A percentile compares a stretch with the other conserved stretches of the same genome.
Conservation (phyloP, 768 basidiomycete species). For the Mycena haematopus region DNA sequence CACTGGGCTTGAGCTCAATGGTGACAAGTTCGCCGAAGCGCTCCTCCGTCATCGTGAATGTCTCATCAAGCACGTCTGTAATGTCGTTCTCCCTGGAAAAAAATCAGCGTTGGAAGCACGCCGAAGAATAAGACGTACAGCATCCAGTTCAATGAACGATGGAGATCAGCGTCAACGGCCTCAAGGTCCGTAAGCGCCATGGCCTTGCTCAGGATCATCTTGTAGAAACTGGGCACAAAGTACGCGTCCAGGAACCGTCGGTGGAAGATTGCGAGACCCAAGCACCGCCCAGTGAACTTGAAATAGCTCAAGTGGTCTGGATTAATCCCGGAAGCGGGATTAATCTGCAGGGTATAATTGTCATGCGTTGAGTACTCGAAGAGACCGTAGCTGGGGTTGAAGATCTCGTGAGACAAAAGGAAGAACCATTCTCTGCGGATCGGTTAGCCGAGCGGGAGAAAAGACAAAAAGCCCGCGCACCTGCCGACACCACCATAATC, state of each 20-base stretch:
- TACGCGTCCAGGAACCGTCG: slow-evolving; percentile 80
- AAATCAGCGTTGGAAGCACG: neutral
- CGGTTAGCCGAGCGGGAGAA: slow-evolving; percentile 1
- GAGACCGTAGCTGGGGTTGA: slow-evolving; percentile 82
- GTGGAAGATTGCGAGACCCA: slow-evolving; percentile 82
- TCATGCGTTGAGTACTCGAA: slow-evolving; percentile 84
- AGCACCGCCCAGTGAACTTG: slow-evolving; percentile 78
- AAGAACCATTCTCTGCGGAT: slow-evolving; percentile 83
- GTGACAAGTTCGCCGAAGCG: slow-evolving; percentile 76
- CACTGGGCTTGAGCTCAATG: slow-evolving; percentile 69
- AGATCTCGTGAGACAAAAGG: slow-evolving; percentile 82
- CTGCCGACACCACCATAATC: slow-evolving; percentile 82
- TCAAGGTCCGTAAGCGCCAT: slow-evolving; percentile 70
- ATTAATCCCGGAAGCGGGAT: slow-evolving; percentile 76
- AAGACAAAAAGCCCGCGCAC: slow-evolving; percentile 41
- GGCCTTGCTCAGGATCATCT: slow-evolving; percentile 72
- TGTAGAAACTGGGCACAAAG: slow-evolving; percentile 82
- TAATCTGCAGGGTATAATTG: slow-evolving; percentile 83
- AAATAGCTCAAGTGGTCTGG: slow-evolving; percentile 82
- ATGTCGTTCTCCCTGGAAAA: slow-evolving; percentile 72
- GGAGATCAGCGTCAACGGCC: slow-evolving; percentile 70
- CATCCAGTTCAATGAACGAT: slow-evolving; percentile 77
- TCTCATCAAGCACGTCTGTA: slow-evolving; percentile 75
- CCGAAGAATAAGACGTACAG: slow-evolving; percentile 53
- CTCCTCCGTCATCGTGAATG: slow-evolving; percentile 74